Evolutionary conservation across 2,329 filamentous ascomycete species (phyloP).

Genomic region (Bertia moriformis): DNA sequence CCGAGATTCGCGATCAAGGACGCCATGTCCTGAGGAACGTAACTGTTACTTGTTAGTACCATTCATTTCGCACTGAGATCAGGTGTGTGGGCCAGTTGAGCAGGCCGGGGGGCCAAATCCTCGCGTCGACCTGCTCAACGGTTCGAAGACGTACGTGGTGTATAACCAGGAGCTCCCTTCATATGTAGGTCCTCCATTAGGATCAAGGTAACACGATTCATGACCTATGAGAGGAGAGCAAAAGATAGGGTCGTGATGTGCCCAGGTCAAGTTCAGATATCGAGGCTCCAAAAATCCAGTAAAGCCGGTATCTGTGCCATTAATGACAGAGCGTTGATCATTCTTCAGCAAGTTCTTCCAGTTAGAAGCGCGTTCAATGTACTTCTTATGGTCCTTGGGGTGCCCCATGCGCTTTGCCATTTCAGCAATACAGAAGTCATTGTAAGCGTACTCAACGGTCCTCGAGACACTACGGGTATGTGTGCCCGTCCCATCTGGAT

Average conservation of each 20-base stretch:
- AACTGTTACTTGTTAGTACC: slow-evolving; percentile 3
- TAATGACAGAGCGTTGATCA: not conserved
- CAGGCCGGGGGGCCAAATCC: too few relatives aligned
- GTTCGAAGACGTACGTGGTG: slow-evolving; percentile 25
- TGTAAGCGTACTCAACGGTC: slow-evolving; percentile 66
- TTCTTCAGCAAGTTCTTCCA: slow-evolving; percentile 47
- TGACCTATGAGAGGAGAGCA: slow-evolving; percentile 24
- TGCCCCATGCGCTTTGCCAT: slow-evolving; percentile 43
- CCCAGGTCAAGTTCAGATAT: slow-evolving; percentile 23
- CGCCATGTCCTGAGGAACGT: slow-evolving; percentile 9
- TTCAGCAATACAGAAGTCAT: slow-evolving; percentile 56
- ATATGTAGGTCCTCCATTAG: slow-evolving; percentile 33
- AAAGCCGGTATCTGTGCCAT: slow-evolving; percentile 3
- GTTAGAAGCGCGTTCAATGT: slow-evolving; percentile 41
- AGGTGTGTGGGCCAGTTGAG: too few relatives aligned
- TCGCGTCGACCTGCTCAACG: too few relatives aligned
- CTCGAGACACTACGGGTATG: slow-evolving; percentile 58
- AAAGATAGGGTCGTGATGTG: slow-evolving; percentile 22
- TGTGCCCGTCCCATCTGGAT: slow-evolving; percentile 48
- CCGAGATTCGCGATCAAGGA: slow-evolving; percentile 7
- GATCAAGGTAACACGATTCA: slow-evolving; percentile 26
- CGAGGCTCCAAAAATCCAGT: slow-evolving; percentile 24
- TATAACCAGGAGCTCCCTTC: slow-evolving; percentile 39
- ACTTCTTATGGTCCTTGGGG: slow-evolving; percentile 40
- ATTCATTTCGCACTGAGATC: not conserved